A percentile compares a stretch with the other conserved stretches of the same genome.
phyloP scores from a whole-genome alignment of 306 rosid species.

The Pterocarpus macrocarpus region DNA sequence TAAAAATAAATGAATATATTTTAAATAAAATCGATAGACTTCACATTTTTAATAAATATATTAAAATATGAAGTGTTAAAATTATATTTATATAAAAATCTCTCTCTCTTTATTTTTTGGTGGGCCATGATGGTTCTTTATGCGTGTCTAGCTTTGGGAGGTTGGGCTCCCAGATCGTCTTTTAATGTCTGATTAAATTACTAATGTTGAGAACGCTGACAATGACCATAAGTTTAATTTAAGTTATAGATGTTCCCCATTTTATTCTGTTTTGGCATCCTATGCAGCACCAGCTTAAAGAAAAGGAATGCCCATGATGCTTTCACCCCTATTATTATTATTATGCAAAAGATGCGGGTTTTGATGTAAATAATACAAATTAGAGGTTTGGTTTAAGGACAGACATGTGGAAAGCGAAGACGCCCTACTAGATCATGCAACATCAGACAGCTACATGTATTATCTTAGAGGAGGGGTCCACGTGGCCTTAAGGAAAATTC shows the following conservation, averaged over 20 bases:
- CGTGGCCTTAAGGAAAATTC: no score
- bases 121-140: neutral
- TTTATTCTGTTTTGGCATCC: conserved; percentile 12
- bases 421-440: neutral
- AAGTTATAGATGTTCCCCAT: neutral
- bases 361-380: neutral
- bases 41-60: no score
- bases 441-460: neutral
- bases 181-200: conserved; percentile 23
- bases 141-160: neutral
- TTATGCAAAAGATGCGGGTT: neutral
- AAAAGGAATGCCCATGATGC: neutral
- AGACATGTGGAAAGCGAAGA: neutral
- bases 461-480: no score
- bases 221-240: neutral
- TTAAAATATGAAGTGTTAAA: no score
- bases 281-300: conserved; percentile 5
- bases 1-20: no score
- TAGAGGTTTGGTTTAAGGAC: neutral
- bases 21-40: no score
- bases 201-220: neutral
- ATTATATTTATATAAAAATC: no score
- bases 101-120: neutral
- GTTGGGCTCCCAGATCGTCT: neutral
- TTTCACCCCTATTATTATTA: neutral